Conservation (phyloP, 169 alveolate genomes). For the Plasmodium berghei region DNA sequence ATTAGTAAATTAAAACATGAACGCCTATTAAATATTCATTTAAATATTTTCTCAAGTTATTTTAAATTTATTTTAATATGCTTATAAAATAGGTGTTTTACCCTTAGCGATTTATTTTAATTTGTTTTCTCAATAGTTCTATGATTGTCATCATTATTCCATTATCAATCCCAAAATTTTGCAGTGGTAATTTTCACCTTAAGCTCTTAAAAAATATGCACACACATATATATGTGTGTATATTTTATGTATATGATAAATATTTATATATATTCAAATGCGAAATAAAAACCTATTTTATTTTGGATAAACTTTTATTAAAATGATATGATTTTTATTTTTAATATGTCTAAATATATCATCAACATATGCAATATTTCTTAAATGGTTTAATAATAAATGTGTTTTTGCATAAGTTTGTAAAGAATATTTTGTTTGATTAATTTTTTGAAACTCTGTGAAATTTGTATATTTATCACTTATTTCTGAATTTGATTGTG, state of each 20-base stretch:
- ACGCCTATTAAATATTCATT: too few relatives aligned
- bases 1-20: too few relatives aligned
- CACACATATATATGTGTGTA: neutral
- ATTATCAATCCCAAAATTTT: too few relatives aligned
- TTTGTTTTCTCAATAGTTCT: too few relatives aligned
- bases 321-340: constrained; percentile 30
- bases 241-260: too few relatives aligned
- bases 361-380: constrained; percentile 36
- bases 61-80: too few relatives aligned
- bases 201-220: neutral
- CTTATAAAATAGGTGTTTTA: too few relatives aligned
- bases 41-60: too few relatives aligned
- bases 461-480: constrained; percentile 7
- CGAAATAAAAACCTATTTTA: neutral
- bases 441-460: constrained; percentile 6
- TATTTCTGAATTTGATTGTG: neutral
- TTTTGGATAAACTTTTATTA: constrained; percentile 51
- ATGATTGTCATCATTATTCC: too few relatives aligned
- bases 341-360: constrained; percentile 54
- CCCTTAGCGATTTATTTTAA: too few relatives aligned
- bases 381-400: constrained; percentile 40
- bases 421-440: constrained; percentile 27
- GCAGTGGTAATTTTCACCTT: too few relatives aligned
- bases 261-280: too few relatives aligned
- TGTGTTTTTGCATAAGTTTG: constrained; percentile 26